Percentiles rank a stretch among this genome's conserved stretches.
Conservation (phyloP, 163 green algal species). For the Trebouxiophyceae sp. region DNA sequence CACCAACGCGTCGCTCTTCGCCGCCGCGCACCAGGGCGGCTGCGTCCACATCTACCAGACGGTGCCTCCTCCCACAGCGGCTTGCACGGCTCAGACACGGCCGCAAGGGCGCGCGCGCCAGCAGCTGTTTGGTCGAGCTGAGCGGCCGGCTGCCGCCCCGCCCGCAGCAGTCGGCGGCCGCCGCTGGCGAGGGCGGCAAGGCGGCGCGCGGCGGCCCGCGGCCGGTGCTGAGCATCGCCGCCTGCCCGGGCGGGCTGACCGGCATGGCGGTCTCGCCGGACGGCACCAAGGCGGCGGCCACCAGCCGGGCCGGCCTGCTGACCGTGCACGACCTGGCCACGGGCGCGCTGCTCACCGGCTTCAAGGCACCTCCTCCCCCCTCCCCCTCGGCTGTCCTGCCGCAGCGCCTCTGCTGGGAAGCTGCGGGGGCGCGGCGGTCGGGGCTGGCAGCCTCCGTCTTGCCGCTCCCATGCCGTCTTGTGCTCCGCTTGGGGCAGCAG, state of each 20-base stretch:
- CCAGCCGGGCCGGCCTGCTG: conserved; percentile 44
- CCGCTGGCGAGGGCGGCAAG: neutral
- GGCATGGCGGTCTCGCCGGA: conserved; percentile 46
- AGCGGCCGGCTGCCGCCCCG: neutral
- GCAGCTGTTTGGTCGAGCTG: neutral
- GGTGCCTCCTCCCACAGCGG: neutral
- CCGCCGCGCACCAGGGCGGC: conserved; percentile 28
- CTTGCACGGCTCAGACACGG: neutral
- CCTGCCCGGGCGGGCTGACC: conserved; percentile 19
- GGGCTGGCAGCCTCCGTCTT: too few species aligned
- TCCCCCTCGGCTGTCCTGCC: neutral
- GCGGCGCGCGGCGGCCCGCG: neutral
- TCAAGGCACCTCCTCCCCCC: conserved; percentile 28
- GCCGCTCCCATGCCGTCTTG: too few species aligned
- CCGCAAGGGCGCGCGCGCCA: neutral
- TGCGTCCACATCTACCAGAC: conserved; percentile 32
- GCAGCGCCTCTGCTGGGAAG: too few species aligned
- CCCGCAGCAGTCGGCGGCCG: neutral
- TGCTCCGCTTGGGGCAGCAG: too few species aligned
- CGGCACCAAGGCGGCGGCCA: conserved; percentile 43
- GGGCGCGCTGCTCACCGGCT: conserved; percentile 37
- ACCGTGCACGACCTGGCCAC: conserved; percentile 37
- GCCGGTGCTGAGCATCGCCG: neutral
- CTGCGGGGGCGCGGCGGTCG: too few species aligned
- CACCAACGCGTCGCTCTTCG: conserved; percentile 19